Evolutionary conservation across 78 protist species (phyloP), one percentile per base, ranked within the genome.

Genomic region (Creolimax fragrantissima): DNA sequence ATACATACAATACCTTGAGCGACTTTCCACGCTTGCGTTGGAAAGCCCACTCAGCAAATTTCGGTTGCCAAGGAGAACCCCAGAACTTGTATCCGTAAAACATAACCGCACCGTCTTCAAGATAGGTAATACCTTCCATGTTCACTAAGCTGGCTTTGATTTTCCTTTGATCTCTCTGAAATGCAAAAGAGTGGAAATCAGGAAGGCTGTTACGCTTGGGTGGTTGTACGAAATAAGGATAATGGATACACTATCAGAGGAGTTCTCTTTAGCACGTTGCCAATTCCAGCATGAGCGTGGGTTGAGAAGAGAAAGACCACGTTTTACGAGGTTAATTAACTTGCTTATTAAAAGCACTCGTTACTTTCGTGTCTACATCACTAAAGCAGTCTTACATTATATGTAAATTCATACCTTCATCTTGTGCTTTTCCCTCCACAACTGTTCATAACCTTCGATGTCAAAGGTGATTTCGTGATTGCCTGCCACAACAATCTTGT

Each of bases 31-130:
- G 85, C 36, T 84, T 37, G 0, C 43, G 43, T 44, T 86, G 84
- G 92, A 95, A 95, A 17, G 94, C 94, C 96, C 96, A 95, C 84
- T 81, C 85, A 44, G 47, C 41, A 85, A 89, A 89, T 11, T 35
- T 4, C 81, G 95, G 94, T 58, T 94, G 93, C 93, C 92, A 94
- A 3, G 97, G 97, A 2, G 90, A 7, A 36, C 97, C 97, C 5
- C 35, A 96, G n/a, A 96, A 5, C 5, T 42, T 92, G 17, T 96
- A 4, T 24, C 97, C 97, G 2, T 89, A 11, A 36, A 91, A 44
- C 66, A n/a, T 41, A 5, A 91, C 84, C 11, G 81, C 84, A 35
- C 36, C 35, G 32, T 91, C 92, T 47, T 91, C 92, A 4, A 91
- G 36, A 84, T 90, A 90, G 5, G 86, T 83, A 41, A 6, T 58